Conservation (phyloP, 768 basidiomycete species). For the Lentinula boryana region DNA sequence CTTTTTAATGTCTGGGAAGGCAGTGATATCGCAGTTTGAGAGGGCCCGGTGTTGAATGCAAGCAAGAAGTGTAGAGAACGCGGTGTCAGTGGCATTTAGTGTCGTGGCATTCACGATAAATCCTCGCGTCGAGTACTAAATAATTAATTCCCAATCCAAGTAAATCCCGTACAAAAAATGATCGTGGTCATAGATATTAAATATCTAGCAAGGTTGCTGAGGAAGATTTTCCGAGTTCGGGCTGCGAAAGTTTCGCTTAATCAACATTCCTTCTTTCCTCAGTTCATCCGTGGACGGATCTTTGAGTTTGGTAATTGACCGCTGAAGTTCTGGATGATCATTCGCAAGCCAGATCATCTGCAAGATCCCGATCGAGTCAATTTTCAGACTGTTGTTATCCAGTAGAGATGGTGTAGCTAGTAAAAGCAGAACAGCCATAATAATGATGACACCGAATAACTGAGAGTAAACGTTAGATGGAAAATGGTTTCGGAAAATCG, state of each 20-base stretch:
- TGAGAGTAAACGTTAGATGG: not conserved
- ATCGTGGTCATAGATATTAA: too few species aligned
- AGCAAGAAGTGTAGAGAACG: too few species aligned
- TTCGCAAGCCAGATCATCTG: constrained; percentile 5
- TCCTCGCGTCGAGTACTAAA: too few species aligned
- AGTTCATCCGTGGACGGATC: not conserved
- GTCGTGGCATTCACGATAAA: too few species aligned
- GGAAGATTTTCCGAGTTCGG: not conserved
- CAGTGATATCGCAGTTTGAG: too few species aligned
- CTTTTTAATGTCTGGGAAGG: too few species aligned
- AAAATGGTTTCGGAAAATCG: not conserved
- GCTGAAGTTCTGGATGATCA: constrained; percentile 3
- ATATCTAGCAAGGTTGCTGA: not conserved
- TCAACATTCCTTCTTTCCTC: not conserved
- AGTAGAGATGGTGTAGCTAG: constrained; percentile 1
- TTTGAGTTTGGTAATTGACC: not conserved
- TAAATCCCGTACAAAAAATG: too few species aligned
- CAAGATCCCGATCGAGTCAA: constrained; percentile 5
- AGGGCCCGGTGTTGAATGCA: too few species aligned
- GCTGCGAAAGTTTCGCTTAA: not conserved
- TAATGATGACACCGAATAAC: not conserved
- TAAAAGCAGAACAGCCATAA: not conserved
- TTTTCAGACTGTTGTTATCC: constrained; percentile 2
- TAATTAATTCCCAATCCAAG: too few species aligned
- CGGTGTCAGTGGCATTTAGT: too few species aligned